phyloP scores from a whole-genome alignment of 805 yeast genomes.

The Suhomyces sp. region DNA sequence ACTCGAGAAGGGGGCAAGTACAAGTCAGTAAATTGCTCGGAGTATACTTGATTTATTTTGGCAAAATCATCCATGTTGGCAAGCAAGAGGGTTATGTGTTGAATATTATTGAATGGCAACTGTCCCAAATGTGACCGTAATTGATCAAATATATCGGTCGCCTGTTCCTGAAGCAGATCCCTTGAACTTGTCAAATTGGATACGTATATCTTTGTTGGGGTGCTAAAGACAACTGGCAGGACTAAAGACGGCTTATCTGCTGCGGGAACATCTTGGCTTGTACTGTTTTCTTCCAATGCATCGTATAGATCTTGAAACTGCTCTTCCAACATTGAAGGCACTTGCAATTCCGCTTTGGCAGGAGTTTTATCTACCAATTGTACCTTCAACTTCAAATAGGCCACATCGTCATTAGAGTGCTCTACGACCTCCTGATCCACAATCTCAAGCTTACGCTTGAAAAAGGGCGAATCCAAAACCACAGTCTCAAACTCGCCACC shows the following conservation, averaged over 20 bases:
- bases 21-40: slow-evolving; percentile 50
- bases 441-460: slow-evolving; percentile 50
- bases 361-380: slow-evolving; percentile 39
- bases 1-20: slow-evolving; percentile 83
- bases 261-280: not conserved
- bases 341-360: slow-evolving; percentile 5
- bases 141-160: slow-evolving; percentile 46
- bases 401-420: slow-evolving; percentile 65
- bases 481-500: slow-evolving; percentile 98
- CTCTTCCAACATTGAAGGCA: slow-evolving; percentile 41
- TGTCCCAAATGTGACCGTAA: slow-evolving; percentile 32
- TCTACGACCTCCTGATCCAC: slow-evolving; percentile 37
- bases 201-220: slow-evolving; percentile 21
- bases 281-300: not conserved
- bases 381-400: slow-evolving; percentile 58
- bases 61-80: slow-evolving; percentile 63
- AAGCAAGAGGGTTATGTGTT: slow-evolving; percentile 59
- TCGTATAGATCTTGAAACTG: slow-evolving; percentile 37
- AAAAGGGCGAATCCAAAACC: slow-evolving; percentile 88
- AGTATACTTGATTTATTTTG: slow-evolving; percentile 60
- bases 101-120: slow-evolving; percentile 45
- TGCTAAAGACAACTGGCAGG: not conserved
- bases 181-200: slow-evolving; percentile 26
- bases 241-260: not conserved
- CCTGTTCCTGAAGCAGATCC: slow-evolving; percentile 36